Evolutionary conservation across 345 rosid genomes (phyloP).

Genomic region (Leavenworthia alabamica): DNA sequence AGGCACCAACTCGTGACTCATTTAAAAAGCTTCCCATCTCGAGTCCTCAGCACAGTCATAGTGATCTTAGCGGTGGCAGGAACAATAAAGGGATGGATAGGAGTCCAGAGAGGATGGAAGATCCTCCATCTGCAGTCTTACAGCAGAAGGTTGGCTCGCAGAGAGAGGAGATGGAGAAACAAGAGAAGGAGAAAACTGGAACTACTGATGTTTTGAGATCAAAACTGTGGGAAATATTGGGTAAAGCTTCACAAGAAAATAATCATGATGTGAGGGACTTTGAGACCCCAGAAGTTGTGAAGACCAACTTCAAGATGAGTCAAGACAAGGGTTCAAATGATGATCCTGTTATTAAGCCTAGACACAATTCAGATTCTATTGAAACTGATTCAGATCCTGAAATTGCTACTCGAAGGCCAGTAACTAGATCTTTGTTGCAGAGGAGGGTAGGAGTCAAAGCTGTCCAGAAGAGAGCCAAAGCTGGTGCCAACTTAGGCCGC

Average conservation of each 20-base stretch:
- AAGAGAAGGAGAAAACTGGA: conserved; percentile 32
- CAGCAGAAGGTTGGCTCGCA: conserved; percentile 33
- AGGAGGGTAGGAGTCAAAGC: conserved; percentile 37
- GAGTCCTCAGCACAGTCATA: conserved; percentile 31
- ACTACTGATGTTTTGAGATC: conserved; percentile 61
- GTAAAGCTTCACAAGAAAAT: conserved; percentile 53
- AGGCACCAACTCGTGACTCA: conserved; percentile 26
- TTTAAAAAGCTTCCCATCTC: conserved; percentile 25
- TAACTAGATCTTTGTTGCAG: conserved; percentile 49
- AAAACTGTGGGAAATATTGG: conserved; percentile 75
- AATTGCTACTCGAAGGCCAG: conserved; percentile 42
- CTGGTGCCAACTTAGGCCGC: conserved; percentile 31
- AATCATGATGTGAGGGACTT: conserved; percentile 43
- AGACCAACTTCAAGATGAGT: conserved; percentile 32
- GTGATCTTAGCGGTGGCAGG: conserved; percentile 31
- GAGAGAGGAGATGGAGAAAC: conserved; percentile 29
- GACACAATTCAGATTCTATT: conserved; percentile 60
- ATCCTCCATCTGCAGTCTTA: conserved; percentile 42
- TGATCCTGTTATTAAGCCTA: conserved; percentile 35
- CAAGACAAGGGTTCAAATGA: conserved; percentile 22
- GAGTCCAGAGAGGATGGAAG: conserved; percentile 38
- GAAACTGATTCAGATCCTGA: conserved; percentile 79
- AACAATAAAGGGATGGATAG: conserved; percentile 30
- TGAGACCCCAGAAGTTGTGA: conserved; percentile 35
- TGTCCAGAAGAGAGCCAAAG: conserved; percentile 29